These are phyloP conservation scores for Pterocarpus macrocarpus DNA, from an alignment of 306 rosid genomes.

Conservation along the genomic window DNA sequence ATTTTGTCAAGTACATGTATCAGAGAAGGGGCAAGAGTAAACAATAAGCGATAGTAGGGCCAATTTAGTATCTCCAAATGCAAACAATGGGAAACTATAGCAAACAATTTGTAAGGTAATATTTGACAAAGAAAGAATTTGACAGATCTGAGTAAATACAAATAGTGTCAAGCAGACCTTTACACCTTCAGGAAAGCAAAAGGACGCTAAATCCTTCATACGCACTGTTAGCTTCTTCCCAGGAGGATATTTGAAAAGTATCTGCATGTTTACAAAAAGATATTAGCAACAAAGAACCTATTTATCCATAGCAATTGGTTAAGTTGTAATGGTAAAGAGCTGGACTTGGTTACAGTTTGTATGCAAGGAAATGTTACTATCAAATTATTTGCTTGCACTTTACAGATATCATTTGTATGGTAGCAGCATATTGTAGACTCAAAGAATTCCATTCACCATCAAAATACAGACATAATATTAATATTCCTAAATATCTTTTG, in stretches of 20 bases:
- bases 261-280: constrained; percentile 55
- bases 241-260: constrained; percentile 92
- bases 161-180: constrained; percentile 66
- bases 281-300: constrained; percentile 39
- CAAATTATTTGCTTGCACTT: constrained; percentile 14
- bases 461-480: constrained; percentile 12
- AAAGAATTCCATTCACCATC: constrained; percentile 23
- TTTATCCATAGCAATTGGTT: constrained; percentile 32
- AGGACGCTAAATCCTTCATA: constrained; percentile 77
- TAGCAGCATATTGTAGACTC: constrained; percentile 24
- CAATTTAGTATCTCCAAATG: constrained; percentile 14
- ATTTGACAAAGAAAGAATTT: constrained; percentile 16
- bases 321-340: constrained; percentile 23
- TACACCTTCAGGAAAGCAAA: constrained; percentile 91
- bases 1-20: constrained; percentile 19
- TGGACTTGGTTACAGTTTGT: constrained; percentile 12
- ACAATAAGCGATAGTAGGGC: constrained; percentile 24
- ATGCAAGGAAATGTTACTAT: constrained; percentile 24
- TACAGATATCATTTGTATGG: constrained; percentile 12
- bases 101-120: constrained; percentile 27
- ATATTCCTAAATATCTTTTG: constrained; percentile 15
- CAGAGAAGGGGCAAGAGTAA: constrained; percentile 25
- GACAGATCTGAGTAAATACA: constrained; percentile 12
- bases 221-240: constrained; percentile 74
- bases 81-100: constrained; percentile 24